A percentile compares a stretch with the other conserved stretches of the same genome.
Conservation (phyloP, 78 protist genomes). For the Blattamonas nauphoetae region DNA sequence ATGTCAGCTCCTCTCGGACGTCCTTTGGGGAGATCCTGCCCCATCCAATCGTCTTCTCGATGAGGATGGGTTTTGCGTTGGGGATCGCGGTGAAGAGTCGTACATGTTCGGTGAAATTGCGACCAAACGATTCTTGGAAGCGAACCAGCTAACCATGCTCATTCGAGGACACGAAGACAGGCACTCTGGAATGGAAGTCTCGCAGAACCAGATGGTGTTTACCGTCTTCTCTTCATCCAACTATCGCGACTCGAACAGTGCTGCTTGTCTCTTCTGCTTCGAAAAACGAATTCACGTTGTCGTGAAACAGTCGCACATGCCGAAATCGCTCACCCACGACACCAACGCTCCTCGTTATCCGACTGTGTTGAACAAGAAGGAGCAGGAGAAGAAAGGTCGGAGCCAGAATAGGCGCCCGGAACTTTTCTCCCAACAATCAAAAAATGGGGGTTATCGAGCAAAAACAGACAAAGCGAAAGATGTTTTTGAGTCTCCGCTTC, state of each 20-base stretch:
- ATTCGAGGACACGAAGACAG: constrained; percentile 9
- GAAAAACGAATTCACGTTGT: background rate
- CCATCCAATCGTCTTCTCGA: background rate
- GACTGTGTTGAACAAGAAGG: too few relatives aligned
- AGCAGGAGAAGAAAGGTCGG: too few relatives aligned
- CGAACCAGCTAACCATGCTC: background rate
- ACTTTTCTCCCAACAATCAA: too few relatives aligned
- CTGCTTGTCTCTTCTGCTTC: constrained; percentile 5
- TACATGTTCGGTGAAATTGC: background rate
- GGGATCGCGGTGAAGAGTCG: background rate
- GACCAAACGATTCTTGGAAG: background rate
- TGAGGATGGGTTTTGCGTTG: background rate
- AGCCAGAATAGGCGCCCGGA: too few relatives aligned
- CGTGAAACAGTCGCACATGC: background rate
- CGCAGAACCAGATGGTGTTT: background rate
- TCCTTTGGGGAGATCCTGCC: background rate
- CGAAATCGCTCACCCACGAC: background rate
- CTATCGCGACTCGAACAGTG: constrained; percentile 9
- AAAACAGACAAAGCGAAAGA: too few relatives aligned
- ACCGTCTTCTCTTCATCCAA: constrained; percentile 8
- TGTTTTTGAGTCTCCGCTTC: too few relatives aligned
- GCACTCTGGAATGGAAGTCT: background rate
- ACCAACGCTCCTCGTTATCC: too few relatives aligned
- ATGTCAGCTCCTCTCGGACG: background rate
- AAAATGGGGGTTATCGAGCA: too few relatives aligned